Evolutionary conservation across 306 rosid species (phyloP).

Genomic region (Sechiopsis laciniata): DNA sequence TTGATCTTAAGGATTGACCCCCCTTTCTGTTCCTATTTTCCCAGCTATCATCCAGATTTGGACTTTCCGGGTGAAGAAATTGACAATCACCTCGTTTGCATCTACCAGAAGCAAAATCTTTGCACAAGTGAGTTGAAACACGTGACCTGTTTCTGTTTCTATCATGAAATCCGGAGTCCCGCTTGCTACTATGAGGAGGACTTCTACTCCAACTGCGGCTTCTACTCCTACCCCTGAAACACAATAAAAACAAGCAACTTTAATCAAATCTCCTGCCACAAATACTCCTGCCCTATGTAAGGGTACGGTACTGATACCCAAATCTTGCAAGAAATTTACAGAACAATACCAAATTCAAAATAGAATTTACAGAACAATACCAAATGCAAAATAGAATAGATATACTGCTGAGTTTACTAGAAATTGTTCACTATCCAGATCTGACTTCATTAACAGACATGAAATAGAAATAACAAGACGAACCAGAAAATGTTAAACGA

Average conservation of each 20-base stretch:
- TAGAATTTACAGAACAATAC: no score
- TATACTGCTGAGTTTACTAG: no score
- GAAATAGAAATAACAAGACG: no score
- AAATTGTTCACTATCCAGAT: no score
- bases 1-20: constrained; percentile 52
- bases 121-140: constrained; percentile 51
- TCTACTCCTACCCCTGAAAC: constrained; percentile 31
- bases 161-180: constrained; percentile 58
- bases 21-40: constrained; percentile 66
- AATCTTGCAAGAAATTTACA: no score
- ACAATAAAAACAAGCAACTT: not conserved
- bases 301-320: no score
- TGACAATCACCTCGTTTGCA: constrained; percentile 85
- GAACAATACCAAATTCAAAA: no score
- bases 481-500: no score
- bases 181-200: constrained; percentile 48
- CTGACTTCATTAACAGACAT: no score
- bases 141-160: constrained; percentile 64
- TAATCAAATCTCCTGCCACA: constrained; percentile 9
- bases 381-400: no score
- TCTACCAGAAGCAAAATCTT: constrained; percentile 73
- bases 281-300: not conserved
- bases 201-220: constrained; percentile 49
- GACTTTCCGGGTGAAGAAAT: constrained; percentile 62
- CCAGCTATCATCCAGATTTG: constrained; percentile 62